A percentile compares a stretch with the other conserved stretches of the same genome.
These are phyloP conservation scores for Zygosaccharomyces siamensis DNA, from an alignment of 805 yeast genomes.

Conservation along the genomic window DNA sequence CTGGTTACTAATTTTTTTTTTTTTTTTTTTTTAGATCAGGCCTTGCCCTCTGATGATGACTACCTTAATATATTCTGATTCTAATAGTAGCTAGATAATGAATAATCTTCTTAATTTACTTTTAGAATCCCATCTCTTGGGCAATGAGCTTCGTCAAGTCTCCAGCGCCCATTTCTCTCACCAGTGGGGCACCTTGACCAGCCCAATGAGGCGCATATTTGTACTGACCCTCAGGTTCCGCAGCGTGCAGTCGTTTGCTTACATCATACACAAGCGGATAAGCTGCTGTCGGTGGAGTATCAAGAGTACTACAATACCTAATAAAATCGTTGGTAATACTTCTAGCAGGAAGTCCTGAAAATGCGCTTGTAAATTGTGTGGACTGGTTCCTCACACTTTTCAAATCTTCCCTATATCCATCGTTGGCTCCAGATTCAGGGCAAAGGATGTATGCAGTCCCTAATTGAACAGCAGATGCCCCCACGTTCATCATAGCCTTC, in stretches of 20 bases:
- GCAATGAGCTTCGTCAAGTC: neutral
- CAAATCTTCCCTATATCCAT: conserved; percentile 1
- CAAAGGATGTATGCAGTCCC: conserved; percentile 41
- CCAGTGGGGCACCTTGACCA: conserved; percentile 5
- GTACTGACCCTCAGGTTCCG: neutral
- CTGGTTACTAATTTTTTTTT: neutral
- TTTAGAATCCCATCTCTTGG: neutral
- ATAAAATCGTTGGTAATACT: neutral
- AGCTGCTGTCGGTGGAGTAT: neutral
- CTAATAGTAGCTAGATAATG: neutral
- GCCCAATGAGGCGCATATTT: conserved; percentile 5
- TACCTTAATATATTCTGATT: no score
- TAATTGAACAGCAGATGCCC: conserved; percentile 51
- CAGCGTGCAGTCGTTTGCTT: neutral
- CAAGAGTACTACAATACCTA: neutral
- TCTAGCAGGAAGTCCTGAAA: conserved; percentile 3
- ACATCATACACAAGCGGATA: conserved; percentile 2
- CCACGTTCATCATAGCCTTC: conserved; percentile 33
- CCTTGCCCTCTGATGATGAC: no score
- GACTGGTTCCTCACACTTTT: neutral
- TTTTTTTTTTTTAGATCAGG: neutral
- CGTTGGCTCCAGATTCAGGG: conserved; percentile 1
- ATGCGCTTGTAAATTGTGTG: neutral
- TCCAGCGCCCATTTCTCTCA: neutral
- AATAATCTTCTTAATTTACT: no score